These are phyloP conservation scores for Hypoxylon cercidicola DNA, from an alignment of 495 filamentous ascomycete genomes.

Conservation along the genomic window DNA sequence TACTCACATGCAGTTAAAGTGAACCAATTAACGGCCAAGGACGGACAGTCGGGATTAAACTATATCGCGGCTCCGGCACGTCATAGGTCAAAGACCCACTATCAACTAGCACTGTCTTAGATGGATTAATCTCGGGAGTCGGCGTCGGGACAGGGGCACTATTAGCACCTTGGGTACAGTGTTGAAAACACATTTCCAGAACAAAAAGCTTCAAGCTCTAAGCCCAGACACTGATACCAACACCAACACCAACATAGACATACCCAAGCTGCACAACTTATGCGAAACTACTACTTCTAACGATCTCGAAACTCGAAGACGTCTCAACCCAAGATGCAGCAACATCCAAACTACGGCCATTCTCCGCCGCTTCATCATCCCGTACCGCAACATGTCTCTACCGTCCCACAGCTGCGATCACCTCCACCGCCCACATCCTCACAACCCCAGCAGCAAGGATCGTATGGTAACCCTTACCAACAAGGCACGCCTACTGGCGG, in stretches of 20 bases:
- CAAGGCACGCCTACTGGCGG: conserved; percentile 59
- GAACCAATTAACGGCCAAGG: conserved; percentile 24
- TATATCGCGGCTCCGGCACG: conserved; percentile 38
- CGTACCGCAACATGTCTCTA: conserved; percentile 97
- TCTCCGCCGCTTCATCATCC: conserved; percentile 98
- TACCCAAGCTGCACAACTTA: neutral
- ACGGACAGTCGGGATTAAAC: conserved; percentile 28
- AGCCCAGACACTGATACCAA: no score
- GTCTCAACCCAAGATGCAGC: conserved; percentile 72
- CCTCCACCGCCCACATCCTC: conserved; percentile 82
- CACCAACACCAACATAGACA: neutral
- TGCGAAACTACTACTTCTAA: neutral
- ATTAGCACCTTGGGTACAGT: conserved; percentile 1
- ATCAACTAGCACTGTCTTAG: neutral
- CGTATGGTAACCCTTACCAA: conserved; percentile 83
- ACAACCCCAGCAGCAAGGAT: conserved; percentile 73
- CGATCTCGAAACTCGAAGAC: neutral
- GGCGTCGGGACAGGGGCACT: neutral
- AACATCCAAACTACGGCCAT: conserved; percentile 79
- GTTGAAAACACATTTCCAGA: conserved; percentile 55
- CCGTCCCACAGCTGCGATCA: conserved; percentile 97
- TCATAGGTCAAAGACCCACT: conserved; percentile 15
- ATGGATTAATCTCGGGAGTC: conserved; percentile 8
- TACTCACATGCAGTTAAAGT: conserved; percentile 11
- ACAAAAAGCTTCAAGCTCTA: conserved; percentile 8